phyloP scores from a whole-genome alignment of 2,329 filamentous ascomycete species.

The Dothideomycetes sp. region DNA sequence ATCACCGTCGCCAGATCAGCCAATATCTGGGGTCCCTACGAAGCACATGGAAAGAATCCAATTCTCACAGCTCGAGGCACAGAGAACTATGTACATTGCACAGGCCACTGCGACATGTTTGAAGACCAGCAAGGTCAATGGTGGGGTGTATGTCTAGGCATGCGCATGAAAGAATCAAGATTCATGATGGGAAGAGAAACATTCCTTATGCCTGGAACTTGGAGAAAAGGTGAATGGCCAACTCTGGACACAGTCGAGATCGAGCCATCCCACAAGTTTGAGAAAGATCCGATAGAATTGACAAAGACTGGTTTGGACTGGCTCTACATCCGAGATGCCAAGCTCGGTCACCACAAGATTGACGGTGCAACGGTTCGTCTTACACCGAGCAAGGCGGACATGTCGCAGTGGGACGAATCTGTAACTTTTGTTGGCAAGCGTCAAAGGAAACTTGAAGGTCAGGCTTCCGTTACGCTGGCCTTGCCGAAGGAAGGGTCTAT shows the following conservation, averaged over 20 bases:
- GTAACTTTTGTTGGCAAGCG: slow-evolving; percentile 2
- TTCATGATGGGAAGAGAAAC: slow-evolving; percentile 48
- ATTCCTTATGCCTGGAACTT: slow-evolving; percentile 41
- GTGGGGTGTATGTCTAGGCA: slow-evolving; percentile 44
- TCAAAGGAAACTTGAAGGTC: slow-evolving; percentile 1
- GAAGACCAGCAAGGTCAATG: slow-evolving; percentile 42
- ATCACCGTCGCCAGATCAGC: slow-evolving; percentile 31
- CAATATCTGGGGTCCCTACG: slow-evolving; percentile 23
- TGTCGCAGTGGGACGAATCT: not conserved
- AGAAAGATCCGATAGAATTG: not conserved
- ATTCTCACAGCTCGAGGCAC: slow-evolving; percentile 21
- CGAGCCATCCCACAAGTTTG: not conserved
- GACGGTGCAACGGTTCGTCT: not conserved
- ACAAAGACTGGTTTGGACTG: slow-evolving; percentile 3
- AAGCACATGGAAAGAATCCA: slow-evolving; percentile 20
- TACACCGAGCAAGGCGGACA: not conserved
- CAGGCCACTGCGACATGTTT: slow-evolving; percentile 50
- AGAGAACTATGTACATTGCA: slow-evolving; percentile 35
- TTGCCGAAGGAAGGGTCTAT: not conserved
- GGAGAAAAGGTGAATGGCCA: slow-evolving; percentile 35
- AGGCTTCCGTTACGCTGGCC: not conserved
- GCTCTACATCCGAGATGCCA: slow-evolving; percentile 5
- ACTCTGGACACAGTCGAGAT: slow-evolving; percentile 16
- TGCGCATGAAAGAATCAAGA: slow-evolving; percentile 34
- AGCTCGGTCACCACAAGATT: not conserved